phyloP scores from a whole-genome alignment of 495 filamentous ascomycete species.

The Penicillium turbatum region DNA sequence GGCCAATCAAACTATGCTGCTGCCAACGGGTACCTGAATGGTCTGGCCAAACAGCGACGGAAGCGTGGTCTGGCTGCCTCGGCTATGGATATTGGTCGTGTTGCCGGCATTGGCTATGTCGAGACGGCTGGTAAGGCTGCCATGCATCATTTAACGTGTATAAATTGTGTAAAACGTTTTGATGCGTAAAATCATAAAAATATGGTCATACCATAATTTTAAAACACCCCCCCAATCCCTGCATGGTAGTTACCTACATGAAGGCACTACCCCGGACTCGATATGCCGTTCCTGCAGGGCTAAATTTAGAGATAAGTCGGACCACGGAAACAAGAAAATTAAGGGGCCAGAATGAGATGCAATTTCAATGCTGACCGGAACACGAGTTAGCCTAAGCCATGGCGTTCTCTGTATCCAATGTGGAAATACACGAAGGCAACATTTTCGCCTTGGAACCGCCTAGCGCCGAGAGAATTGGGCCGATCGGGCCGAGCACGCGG shows the following conservation, averaged over 20 bases:
- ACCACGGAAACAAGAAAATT: background rate
- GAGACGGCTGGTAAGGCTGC: too few species aligned
- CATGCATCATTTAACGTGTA: too few species aligned
- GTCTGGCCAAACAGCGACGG: constrained; percentile 27
- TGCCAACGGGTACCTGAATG: constrained; percentile 49
- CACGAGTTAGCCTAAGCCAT: background rate
- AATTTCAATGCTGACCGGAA: background rate
- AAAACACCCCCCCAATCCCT: too few species aligned
- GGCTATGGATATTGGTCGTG: constrained; percentile 7
- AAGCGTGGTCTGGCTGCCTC: constrained; percentile 24
- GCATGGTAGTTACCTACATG: too few species aligned
- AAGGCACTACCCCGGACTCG: background rate
- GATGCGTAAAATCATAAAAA: too few species aligned
- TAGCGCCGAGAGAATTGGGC: background rate
- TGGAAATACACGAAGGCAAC: background rate
- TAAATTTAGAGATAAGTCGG: background rate
- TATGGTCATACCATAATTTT: too few species aligned
- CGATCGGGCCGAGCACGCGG: background rate
- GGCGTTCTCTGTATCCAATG: background rate
- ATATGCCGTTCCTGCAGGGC: background rate
- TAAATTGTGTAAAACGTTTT: too few species aligned
- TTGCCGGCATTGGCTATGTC: background rate
- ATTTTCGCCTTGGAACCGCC: background rate
- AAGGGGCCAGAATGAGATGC: background rate
- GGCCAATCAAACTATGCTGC: constrained; percentile 59